Base-by-base conservation (phyloP, 129 eudicot genomes). In the Pulicaria dysenterica region DNA sequence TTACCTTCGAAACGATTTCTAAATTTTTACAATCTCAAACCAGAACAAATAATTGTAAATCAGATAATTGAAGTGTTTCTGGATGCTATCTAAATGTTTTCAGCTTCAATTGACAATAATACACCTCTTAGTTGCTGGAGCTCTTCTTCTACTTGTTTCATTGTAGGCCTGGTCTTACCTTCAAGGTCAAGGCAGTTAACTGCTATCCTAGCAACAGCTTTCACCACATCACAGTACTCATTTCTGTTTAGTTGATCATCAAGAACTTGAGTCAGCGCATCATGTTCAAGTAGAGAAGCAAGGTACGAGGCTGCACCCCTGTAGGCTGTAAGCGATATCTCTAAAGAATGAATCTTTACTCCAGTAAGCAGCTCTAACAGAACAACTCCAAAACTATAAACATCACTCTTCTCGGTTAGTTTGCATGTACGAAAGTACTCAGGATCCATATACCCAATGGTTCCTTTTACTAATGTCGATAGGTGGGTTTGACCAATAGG, bases 401-500 rank as follows among this genome's bases (percentile, higher is more conserved):
- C 59, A 16, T 54, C 64, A 17, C 76, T 17, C 39, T 71, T 71
- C 36, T 71, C 67, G 5, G 54, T 71, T 3, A 71, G 39, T 10
- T 41, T 41, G 4, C 46, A 11, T 5, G 46, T 41, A 42, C 44
- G 44, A 10, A 71, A 56, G 76, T 71, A 71, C 56, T 57, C 67
- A 7, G 75, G 75, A 34, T 71, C 75, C 51, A 55, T 41, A 41
- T 53, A 70, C 6, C 75, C 65, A 9, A 70, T 13, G 9, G 75
- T 56, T 60, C 75, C 66, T 43, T 71, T 59, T 14, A 56, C 66
- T 6, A 47, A 36, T 71, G 67, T 71, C 8, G 75, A 71, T 71
- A 71, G 15, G n/a, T 71, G 76, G 17, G 55, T 72, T 48, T 72
- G 63, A 37, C 15, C 67, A 46, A 2, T 36, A 10, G 67, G 76